Evolutionary conservation across 176 grass and related monocot genomes (phyloP), one percentile per base, ranked within the genome.

Genomic region (Carex kokanica): DNA sequence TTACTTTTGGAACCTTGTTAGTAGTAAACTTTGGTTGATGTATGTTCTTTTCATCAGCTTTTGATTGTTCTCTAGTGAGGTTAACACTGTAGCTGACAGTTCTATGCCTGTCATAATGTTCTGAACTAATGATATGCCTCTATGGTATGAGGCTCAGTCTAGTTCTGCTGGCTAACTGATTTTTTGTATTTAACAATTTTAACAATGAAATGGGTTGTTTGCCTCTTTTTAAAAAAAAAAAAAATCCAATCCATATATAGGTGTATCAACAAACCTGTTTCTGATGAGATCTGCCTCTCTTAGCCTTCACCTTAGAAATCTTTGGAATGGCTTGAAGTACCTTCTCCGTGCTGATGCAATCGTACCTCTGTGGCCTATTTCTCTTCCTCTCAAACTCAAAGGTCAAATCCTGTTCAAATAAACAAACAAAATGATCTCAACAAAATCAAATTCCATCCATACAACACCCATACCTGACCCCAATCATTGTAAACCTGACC

Each of bases 311-410:
- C 90, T 99, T 95, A 3, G 83, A 64, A 74, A 97, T 91, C 80
- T 87, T 69, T 3, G 87, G 89, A 51, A 97, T 97, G 18, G 91
- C 94, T 83, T 90, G 90, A 18, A 99, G 84, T 49, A 91, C 91
- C 47, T 60, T 73, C 53, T 86, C 86, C 0, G 88, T 90, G 36
- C 90, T 61, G 83, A 86, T 96, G 10, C 97, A 84, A 71, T 99
- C 88, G 16, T 99, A 99, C 81, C n/a, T 90, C 21, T 99, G 90
- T 18, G 89, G 93, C 86, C 93, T 91, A 83, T 98, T 98, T 55
- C 93, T 90, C 75, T 91, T 95, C 88, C 96, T 93, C 89, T 98
- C 96, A 78, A 98, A 90, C 86, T 98, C 96, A 66, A 98, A 98
- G 16, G 93, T 98, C 6, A 91, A 9, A 29, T 98, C 96, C 96